These are phyloP conservation scores for Yamadazyma atmosphaerica DNA, from an alignment of 1,139 yeast genomes.

Conservation along the genomic window DNA sequence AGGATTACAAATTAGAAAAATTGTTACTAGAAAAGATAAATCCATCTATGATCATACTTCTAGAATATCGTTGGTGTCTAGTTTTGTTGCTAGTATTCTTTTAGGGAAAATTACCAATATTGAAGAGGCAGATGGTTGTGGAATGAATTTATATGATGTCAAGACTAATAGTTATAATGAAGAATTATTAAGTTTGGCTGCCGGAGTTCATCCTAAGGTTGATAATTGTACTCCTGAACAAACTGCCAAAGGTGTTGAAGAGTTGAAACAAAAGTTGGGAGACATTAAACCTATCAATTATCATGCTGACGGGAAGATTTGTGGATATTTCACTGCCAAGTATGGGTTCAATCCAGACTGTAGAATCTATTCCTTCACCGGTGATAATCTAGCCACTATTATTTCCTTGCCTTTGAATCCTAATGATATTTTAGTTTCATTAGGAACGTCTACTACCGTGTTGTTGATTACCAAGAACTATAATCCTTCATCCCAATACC, in stretches of 20 bases:
- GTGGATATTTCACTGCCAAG: constrained; percentile 58
- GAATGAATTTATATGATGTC: constrained; percentile 84
- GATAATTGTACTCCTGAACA: constrained; percentile 30
- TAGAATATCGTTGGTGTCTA: constrained; percentile 74
- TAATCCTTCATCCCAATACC: constrained; percentile 79
- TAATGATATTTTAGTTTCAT: constrained; percentile 75
- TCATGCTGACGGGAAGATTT: constrained; percentile 43
- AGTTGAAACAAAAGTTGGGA: constrained; percentile 52
- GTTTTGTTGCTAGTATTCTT: constrained; percentile 72
- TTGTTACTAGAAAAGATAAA: constrained; percentile 53
- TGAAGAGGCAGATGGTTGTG: constrained; percentile 89
- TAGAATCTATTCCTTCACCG: constrained; percentile 70
- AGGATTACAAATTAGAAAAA: constrained; percentile 82
- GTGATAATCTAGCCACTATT: constrained; percentile 89
- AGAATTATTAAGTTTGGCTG: constrained; percentile 51
- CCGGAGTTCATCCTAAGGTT: constrained; percentile 44
- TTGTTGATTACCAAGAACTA: constrained; percentile 76
- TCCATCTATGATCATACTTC: constrained; percentile 56
- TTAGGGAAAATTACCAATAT: constrained; percentile 63
- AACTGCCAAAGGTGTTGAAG: constrained; percentile 31
- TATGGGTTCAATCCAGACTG: constrained; percentile 63
- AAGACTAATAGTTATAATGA: constrained; percentile 51
- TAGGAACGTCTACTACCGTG: constrained; percentile 91
- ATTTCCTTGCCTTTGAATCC: constrained; percentile 75
- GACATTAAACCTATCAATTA: constrained; percentile 48